Base-by-base conservation (phyloP, 805 yeast genomes). In the Cyberlindnera samutprakarnensis region DNA sequence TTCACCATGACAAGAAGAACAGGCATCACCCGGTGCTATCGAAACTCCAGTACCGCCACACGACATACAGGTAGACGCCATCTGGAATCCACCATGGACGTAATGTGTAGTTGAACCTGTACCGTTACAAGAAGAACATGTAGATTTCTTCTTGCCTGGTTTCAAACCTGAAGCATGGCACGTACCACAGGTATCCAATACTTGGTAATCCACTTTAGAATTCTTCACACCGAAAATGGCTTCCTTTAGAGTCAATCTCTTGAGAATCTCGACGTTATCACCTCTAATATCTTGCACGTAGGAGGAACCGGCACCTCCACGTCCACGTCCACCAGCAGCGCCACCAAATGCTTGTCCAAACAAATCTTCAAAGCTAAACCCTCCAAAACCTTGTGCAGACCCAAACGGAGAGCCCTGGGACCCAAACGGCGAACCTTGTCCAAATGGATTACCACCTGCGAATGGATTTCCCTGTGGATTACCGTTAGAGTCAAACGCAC, bases 41-140 rank as follows among this genome's bases (percentile, higher is more conserved):
- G 66, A 68, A 1, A 86, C 92, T 33, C 99, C 99, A 6, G 83
- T 64, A 25, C 99, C 99, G 27, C 70, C 76, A 66, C 99, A 92
- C 4, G 77, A 62, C 30, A 68, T 68, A 69, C 99, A 92, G 10
- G 96, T 86, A 0, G 95, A 77, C 3, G 95, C 79, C 95, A 92
- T 87, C 49, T 88, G 96, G 71, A 90, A 92, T 0, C 97, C 97
- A 4, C 94, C 96, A 44, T 79, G 79, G 53, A 83, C 70, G 28
- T 77, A 67, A 48, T 90, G 96, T 14, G 87, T 81, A 13, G 80
- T 75, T 22, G 88, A 80, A 5, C 99, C 99, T 0, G 95, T 74
- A 36, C 99, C 99, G 35, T 86, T 85, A 65, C 99, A 92, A 3
- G 84, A 61, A 1, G 73, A 62, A 66, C 98, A 92, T 0, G 95